Evolutionary conservation across 148 eudicot species (phyloP), one percentile per base, ranked within the genome.

Genomic region (Suaeda aralocaspica): DNA sequence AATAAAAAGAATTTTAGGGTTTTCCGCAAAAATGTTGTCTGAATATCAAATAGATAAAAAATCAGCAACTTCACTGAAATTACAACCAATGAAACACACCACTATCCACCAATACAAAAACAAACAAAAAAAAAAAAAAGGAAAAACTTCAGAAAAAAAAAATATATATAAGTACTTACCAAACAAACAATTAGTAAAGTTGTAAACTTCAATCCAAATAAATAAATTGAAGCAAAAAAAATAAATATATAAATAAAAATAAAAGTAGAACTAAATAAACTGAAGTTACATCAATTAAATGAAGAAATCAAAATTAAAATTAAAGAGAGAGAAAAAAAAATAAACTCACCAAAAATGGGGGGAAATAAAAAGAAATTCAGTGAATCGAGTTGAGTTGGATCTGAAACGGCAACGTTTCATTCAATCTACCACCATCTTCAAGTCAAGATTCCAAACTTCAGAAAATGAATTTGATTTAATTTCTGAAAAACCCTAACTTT

Each of bases 331-430:
- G 28, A 45, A 24, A 36, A 30, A 28, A 51, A 41, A 19, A 55
- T 53, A 53, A 41, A 25, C 12, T 44, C 18, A 25, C 18, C 39
- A 62, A 66, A 66, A 45, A 24, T 25, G 63, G 52, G 59, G n/a
- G n/a, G 64, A 75, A 68, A 68, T 51, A 63, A 39, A 29, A 51
- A 41, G 49, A 69, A 61, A 41, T 31, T 31, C 42, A 56, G 57
- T 51, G 74, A 50, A 51, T 67, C 28, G 44, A 31, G 31, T 63
- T 44, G 75, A 66, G 9, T 66, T 56, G 58, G 78, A 77, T 74
- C 75, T 60, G 66, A 76, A 77, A 73, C 83, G 72, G 66, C 76
- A 55, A 48, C 80, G 78, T 53, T 50, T 74, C 19, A 19, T n/a
- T 44, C 59, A 73, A 52, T 73, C 4, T 67, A 22, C 44, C 1